Evolutionary conservation across 1,284 basidiomycete genomes (phyloP), one percentile per base, ranked within the genome.

Genomic region (Coniferiporia sulphurascens): DNA sequence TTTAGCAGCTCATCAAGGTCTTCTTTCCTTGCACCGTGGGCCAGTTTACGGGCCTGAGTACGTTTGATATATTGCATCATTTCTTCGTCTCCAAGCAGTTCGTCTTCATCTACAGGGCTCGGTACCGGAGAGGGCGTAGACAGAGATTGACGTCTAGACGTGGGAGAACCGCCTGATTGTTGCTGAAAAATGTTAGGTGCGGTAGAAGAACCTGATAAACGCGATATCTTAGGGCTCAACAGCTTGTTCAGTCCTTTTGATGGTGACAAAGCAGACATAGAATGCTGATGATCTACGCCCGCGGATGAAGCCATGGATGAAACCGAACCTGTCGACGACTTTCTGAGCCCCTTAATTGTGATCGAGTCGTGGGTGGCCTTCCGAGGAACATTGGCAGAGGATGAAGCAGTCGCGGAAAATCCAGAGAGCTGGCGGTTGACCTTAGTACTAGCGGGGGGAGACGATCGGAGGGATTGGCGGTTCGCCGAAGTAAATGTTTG

Each of bases 41-140:
- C 90, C 58, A 95, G 74, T 71, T 91, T 93, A 76, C 93, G 93
- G 12, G 90, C 85, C 65, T 95, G 90, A 66, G 97, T 91, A 35
- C 95, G 83, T 65, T 85, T 83, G 62, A 98, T 93, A 72, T 98
- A 99, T 62, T 91, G 87, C 68, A 91, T 77, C 96, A 99, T 99
- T 76, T 99, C 97, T 63, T 95, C 93, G 69, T 99, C 97, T 19
- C 92, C 97, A 12, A 89, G 74, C 1, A 88, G 62, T 72, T 98
- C 95, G 65, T 99, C 97, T 63, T 99, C 96, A 64, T 95, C 93
- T 0, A 89, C 77, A 1, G 81, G 75, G 64, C 81, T 86, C 21
- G 83, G 87, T 5, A 80, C 82, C 3, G 89, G 89, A 8, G 90
- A 92, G n/a, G 89, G 89, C 2, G 90, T 91, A 5, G 87, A 89